Evolutionary conservation across 1,284 basidiomycete genomes (phyloP), one percentile per base, ranked within the genome.

Genomic region (Tilletia walkeri): DNA sequence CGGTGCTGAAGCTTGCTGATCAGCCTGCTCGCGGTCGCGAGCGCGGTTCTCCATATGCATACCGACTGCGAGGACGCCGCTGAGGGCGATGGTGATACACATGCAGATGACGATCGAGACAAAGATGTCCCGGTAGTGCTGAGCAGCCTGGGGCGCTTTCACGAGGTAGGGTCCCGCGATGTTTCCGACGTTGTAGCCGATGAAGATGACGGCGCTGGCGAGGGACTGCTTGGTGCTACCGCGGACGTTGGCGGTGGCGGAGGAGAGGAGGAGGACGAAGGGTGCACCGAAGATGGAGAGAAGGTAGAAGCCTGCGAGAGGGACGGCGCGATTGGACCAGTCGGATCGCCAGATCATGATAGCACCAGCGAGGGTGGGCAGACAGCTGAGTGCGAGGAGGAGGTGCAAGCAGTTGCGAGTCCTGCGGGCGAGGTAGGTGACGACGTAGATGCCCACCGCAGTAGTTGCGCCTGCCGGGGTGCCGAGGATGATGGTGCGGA

Each of bases 141-240:
- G 82, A 1, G 68, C 56, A 34, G 71, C 76, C 70, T 82, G 80
- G 5, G 70, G 74, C 2, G 75, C 76, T 16, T 79, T 65, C 4
- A 83, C 80, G 59, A 77, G 76, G 72, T 86, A 86, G 0, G 85
- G 72, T 16, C 71, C 73, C 3, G 71, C 65, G 34, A 76, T 71
- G 67, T 81, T 81, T 24, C 76, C 79, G 4, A 78, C 74, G 67
- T 80, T 81, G 72, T 83, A 86, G 4, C 85, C 86, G 3, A 86
- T 75, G 68, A 86, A 86, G 71, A 86, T 84, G 24, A 83, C 82
- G 0, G 82, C 85, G 6, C 73, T 76, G 0, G 84, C 79, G 45
- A 85, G 81, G 10, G 85, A 84, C 73, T 86, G 86, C 75, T 87
- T 87, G 12, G 86, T 87, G 0, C 84, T 78, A 16, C 86, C 86